These are phyloP conservation scores for Agaricus bisporus DNA, from an alignment of 768 basidiomycete genomes.

Conservation along the genomic window DNA sequence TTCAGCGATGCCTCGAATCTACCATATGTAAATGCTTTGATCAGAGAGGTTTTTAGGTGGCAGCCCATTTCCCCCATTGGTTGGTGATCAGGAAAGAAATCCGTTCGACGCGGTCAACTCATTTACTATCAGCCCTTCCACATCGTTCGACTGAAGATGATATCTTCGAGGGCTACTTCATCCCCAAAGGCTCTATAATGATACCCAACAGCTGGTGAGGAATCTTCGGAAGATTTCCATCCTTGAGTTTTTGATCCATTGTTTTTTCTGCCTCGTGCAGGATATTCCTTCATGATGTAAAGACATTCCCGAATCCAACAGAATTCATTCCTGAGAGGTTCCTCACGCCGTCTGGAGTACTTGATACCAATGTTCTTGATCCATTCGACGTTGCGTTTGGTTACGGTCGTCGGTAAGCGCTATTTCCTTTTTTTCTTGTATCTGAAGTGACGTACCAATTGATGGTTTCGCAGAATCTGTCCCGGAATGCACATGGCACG, in stretches of 20 bases:
- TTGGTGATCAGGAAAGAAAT: slow-evolving; percentile 11
- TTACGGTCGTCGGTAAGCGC: slow-evolving; percentile 30
- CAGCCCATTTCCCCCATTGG: slow-evolving; percentile 23
- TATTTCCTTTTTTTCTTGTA: not conserved
- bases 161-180: slow-evolving; percentile 36
- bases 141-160: slow-evolving; percentile 34
- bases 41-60: slow-evolving; percentile 32
- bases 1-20: slow-evolving; percentile 29
- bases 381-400: slow-evolving; percentile 30
- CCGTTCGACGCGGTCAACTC: not conserved
- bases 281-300: slow-evolving; percentile 24
- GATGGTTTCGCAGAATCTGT: slow-evolving; percentile 7
- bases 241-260: not conserved
- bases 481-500: slow-evolving; percentile 22
- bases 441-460: not conserved
- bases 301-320: slow-evolving; percentile 23
- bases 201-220: slow-evolving; percentile 29
- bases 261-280: slow-evolving; percentile 12
- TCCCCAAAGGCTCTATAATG: slow-evolving; percentile 35
- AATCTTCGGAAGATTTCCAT: not conserved
- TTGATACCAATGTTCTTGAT: slow-evolving; percentile 25
- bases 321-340: slow-evolving; percentile 39
- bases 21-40: slow-evolving; percentile 30
- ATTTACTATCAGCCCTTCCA: slow-evolving; percentile 19
- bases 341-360: slow-evolving; percentile 16